Evolutionary conservation across 1,284 basidiomycete species (phyloP), one percentile per base, ranked within the genome.

Genomic region (Ganoderma sinense): DNA sequence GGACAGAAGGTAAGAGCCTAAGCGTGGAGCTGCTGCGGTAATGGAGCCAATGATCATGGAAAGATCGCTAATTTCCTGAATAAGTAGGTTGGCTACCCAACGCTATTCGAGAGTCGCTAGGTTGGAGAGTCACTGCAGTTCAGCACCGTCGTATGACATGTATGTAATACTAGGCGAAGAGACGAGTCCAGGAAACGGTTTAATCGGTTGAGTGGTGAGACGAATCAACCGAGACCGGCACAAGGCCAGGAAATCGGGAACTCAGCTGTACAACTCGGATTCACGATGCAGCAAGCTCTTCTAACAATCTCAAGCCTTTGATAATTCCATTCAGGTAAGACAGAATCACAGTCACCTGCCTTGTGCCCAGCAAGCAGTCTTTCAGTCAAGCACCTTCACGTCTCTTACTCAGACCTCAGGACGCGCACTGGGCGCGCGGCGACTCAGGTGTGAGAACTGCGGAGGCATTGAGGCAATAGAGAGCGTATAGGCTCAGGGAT

Each of bases 341-440:
- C 23, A 23, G 7, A 65, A 3, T 60, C 62, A 4, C 41, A 53
- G 71, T 55, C 64, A 84, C 88, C 82, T 88, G 88, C 75, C 89
- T 88, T 2, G 84, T 89, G 51, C 88, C 88, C 88, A 90, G 90
- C 10, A 88, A 89, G 75, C 90, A 90, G 0, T 88, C 88, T 23
- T 89, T 82, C 33, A 85, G 88, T 58, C 85, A 84, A 68, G 83
- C 0, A 88, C 78, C 73, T 87, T 78, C 23, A 90, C 78, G 5
- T 84, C 13, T 84, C 70, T 86, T 82, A 33, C 84, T 86, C 7
- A 90, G 82, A 5, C 31, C 84, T 86, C 7, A 90, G 82, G 6
- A 89, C 86, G 18, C 80, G 75, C 88, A 82, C 74, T 90, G 89
- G 10, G 88, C 87, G 89, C 87, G 23, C 85, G 87, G 68, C 88